Conservation (phyloP, 805 yeast genomes). For the Maudiozyma barnettii region DNA sequence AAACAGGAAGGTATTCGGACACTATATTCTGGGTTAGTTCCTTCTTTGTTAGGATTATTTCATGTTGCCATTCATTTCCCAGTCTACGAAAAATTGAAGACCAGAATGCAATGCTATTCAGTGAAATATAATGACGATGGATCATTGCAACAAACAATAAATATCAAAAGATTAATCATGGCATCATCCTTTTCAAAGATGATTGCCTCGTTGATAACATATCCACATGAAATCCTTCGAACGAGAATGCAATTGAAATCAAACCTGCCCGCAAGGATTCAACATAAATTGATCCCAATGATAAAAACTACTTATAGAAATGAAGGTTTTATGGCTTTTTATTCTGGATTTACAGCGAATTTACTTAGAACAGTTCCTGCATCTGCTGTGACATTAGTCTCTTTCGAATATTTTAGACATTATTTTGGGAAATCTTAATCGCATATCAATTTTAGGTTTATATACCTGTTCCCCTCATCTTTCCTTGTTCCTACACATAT, state of each 20-base stretch:
- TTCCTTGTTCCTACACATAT: too few species aligned
- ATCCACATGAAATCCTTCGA: slow-evolving; percentile 91
- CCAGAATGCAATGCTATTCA: slow-evolving; percentile 33
- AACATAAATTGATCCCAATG: slow-evolving; percentile 20
- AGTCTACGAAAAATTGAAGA: slow-evolving; percentile 73
- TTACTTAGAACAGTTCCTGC: slow-evolving; percentile 89
- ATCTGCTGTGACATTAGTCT: slow-evolving; percentile 86
- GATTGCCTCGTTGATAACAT: slow-evolving; percentile 80
- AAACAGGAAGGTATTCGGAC: slow-evolving; percentile 67
- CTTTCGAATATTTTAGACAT: slow-evolving; percentile 72
- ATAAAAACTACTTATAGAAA: slow-evolving; percentile 28
- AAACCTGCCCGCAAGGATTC: slow-evolving; percentile 21
- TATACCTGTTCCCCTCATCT: too few species aligned
- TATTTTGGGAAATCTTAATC: slow-evolving; percentile 1
- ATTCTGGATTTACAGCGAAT: slow-evolving; percentile 82
- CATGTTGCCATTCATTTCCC: slow-evolving; percentile 98
- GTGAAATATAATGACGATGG: slow-evolving; percentile 7
- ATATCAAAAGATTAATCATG: slow-evolving; percentile 37
- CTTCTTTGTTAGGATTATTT: slow-evolving; percentile 79
- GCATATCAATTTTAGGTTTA: too few species aligned
- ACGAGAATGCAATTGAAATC: slow-evolving; percentile 71
- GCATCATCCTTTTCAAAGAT: slow-evolving; percentile 81
- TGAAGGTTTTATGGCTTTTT: slow-evolving; percentile 78
- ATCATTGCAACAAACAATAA: slow-evolving; percentile 14
- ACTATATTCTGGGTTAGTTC: slow-evolving; percentile 82